Evolutionary conservation across 2,329 filamentous ascomycete species (phyloP), one percentile per base, ranked within the genome.

Genomic region (Diaporthe sp.): DNA sequence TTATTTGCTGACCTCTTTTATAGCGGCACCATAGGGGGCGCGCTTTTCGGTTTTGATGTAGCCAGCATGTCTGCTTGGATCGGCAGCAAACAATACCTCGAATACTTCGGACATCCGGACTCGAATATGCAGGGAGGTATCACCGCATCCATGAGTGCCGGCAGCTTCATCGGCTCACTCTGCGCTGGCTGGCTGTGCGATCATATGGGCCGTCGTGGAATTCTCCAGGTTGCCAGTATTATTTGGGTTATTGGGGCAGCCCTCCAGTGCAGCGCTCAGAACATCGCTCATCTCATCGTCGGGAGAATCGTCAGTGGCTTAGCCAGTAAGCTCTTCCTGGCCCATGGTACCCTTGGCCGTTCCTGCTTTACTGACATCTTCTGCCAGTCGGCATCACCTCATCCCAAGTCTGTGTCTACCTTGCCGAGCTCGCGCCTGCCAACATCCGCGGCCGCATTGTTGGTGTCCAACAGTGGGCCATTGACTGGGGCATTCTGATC

Each of bases 11-110:
- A 73, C 47, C 20, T 34, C 15, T 4, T 44, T 17, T 31, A 22
- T 47, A 73, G 71, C 58, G 76, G 76, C 73, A 67, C 42, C 9
- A 55, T 88, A 86, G 93, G 93, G 79, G 93, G 93, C 82, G 91
- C 90, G 34, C 86, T 95, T 37, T 95, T 95, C 80, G 94, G 94
- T 79, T 95, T 95, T 82, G 94, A 95, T 84, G 94, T 95, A 80
- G 91, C 90, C 74, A 94, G 92, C 58, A 94, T 95, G 93, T 92
- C 90, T 51, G 91, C 90, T 61, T 90, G 92, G 34, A 86, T 95
- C 51, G 91, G 91, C 42, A 94, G 73, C 49, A 49, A 75, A 2
- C 73, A 75, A n/a, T 77, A 77, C 20, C 76, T 77, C 73, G 68
- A 75, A 15, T 77, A 73, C 49, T 77, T 77, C 44, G 51, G 60